These are phyloP conservation scores for Glaciozyma antarctica DNA, from an alignment of 768 basidiomycete species.

Conservation along the genomic window DNA sequence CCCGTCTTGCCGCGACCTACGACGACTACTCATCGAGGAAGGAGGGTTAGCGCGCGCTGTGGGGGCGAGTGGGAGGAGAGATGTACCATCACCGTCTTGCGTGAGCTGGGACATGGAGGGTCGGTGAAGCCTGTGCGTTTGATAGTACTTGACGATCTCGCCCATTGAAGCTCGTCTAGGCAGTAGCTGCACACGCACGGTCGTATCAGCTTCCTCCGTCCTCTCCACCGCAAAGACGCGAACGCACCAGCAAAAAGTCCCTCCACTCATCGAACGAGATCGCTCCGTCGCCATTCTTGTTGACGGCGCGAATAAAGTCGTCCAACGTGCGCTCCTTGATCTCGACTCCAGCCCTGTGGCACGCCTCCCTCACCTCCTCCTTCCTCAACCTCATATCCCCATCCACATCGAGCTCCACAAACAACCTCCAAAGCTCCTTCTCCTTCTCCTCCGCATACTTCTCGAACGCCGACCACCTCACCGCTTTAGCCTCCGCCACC, in stretches of 20 bases:
- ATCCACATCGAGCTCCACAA: constrained; percentile 16
- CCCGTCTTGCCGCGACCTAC: constrained; percentile 25
- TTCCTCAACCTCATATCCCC: constrained; percentile 34
- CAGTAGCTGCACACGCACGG: constrained; percentile 8
- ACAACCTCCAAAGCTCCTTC: constrained; percentile 21
- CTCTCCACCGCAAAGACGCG: too few species aligned
- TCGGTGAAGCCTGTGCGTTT: constrained; percentile 16
- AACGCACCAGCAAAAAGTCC: constrained; percentile 30
- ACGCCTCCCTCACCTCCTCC: constrained; percentile 44
- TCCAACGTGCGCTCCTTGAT: constrained; percentile 13
- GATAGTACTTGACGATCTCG: constrained; percentile 32
- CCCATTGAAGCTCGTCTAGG: constrained; percentile 30
- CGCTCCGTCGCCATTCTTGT: constrained; percentile 24
- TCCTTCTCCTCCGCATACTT: constrained; percentile 27
- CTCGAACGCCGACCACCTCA: constrained; percentile 19
- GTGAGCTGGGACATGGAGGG: constrained; percentile 28
- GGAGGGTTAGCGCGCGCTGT: not conserved
- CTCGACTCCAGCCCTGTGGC: constrained; percentile 26
- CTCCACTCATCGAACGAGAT: constrained; percentile 34
- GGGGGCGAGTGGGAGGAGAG: not conserved
- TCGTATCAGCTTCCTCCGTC: not conserved
- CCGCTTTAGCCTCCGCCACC: not conserved
- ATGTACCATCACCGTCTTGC: constrained; percentile 33
- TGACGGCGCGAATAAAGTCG: constrained; percentile 28
- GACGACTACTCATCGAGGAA: constrained; percentile 12